Base-by-base conservation (phyloP, 805 yeast species). In the Saccharomycopsis vini region DNA sequence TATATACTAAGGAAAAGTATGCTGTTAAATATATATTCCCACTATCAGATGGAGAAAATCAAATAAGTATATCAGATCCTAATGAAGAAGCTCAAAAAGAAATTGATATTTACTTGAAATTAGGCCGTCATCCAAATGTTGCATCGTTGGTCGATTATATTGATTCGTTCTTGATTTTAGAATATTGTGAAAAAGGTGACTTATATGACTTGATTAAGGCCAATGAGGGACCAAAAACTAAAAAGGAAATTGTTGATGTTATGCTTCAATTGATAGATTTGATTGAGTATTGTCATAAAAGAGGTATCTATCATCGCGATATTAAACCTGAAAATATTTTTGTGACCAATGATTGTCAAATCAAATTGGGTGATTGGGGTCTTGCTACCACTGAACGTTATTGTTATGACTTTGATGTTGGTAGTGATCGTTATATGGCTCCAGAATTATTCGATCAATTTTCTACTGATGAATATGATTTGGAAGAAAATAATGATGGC, bases 261-360 rank as follows among this genome's bases (percentile, higher is more conserved):
- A 84, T 86, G 66, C 83, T 85, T 57, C 95, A 88, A 59, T 62
- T 87, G 39, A 73, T 87, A 22, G 68, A 85, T 50, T 95, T 94
- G 35, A 89, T 87, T 23, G 76, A 75, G 42, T 87, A 83, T 66
- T 80, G 88, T 85, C 96, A 88, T 62, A 75, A 77, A 29, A 79
- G 81, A 75, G 96, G 97, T 21, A 79, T 88, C 42, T 81, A 85
- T 4, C 97, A 88, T 61, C 69, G 95, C 40, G 97, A 88, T 62
- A 69, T 88, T 56, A 88, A 88, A 62, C 89, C 95, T 1, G 96
- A 88, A 56, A 88, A 88, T 58, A 61, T 88, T 33, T 64, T 88
- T 46, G 62, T 87, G 32, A 81, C 92, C 0, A 74, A 76, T 32
- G 70, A 71, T 47, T 95, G 95, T 38, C 66, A 69, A 12, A 61